phyloP scores from a whole-genome alignment of 306 rosid genomes.

The Vigna nakashimae region DNA sequence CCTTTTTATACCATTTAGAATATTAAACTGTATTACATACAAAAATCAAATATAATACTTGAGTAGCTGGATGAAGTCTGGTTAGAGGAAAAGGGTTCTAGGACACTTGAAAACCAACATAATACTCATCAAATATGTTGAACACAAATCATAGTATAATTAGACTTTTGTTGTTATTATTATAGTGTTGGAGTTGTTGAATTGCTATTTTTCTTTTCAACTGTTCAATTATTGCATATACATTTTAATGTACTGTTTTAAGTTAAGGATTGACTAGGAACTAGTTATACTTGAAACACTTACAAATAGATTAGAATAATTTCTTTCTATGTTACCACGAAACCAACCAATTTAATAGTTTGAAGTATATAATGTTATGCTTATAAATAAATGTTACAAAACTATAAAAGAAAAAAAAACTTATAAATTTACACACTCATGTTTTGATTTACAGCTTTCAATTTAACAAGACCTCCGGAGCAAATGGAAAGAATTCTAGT shows the following conservation, averaged over 20 bases:
- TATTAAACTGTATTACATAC: too few relatives aligned
- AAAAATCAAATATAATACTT: neutral
- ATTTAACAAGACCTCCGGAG: neutral
- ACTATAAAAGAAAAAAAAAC: neutral
- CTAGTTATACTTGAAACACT: neutral
- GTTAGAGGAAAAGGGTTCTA: neutral
- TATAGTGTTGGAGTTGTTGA: neutral
- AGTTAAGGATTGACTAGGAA: neutral
- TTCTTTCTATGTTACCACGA: neutral
- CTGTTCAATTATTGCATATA: neutral
- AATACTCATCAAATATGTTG: neutral
- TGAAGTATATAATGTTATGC: neutral
- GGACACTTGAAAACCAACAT: neutral
- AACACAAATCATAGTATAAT: neutral
- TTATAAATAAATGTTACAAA: neutral
- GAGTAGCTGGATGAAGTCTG: neutral
- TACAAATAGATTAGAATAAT: neutral
- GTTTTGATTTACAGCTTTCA: conserved; percentile 20
- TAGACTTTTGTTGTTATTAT: neutral
- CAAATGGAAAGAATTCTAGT: conserved; percentile 21
- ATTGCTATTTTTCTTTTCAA: neutral
- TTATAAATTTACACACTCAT: neutral
- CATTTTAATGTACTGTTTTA: neutral
- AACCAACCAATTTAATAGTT: neutral
- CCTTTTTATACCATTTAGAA: too few relatives aligned